Conservation (phyloP, 2,329 filamentous ascomycete genomes). For the Exophiala oligosperma region DNA sequence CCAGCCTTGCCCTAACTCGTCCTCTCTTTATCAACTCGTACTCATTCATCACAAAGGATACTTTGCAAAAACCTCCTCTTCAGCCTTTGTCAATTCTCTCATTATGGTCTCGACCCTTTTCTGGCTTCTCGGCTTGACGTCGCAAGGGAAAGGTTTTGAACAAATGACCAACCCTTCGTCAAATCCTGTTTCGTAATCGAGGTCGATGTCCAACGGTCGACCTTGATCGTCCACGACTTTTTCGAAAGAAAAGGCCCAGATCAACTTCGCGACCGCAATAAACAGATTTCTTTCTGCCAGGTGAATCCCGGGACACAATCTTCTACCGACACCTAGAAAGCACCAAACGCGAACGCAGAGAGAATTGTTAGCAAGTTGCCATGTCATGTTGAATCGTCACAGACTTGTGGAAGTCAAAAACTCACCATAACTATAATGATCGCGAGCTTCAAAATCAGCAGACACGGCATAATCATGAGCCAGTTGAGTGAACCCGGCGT, state of each 20-base stretch:
- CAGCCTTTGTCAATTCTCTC: constrained; percentile 33
- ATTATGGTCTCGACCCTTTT: constrained; percentile 34
- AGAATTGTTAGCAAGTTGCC: no score
- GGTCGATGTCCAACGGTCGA: constrained; percentile 30
- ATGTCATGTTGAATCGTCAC: no score
- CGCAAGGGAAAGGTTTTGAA: constrained; percentile 35
- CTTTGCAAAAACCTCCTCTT: constrained; percentile 29
- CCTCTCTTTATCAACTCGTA: no score
- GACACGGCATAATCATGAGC: constrained; percentile 36
- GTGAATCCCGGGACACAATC: constrained; percentile 37
- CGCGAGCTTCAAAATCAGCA: constrained; percentile 27
- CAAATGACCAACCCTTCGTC: constrained; percentile 37
- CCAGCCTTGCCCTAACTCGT: no score
- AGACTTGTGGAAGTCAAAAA: no score
- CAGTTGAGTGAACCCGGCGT: constrained; percentile 30
- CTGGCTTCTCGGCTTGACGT: constrained; percentile 33
- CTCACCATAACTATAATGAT: constrained; percentile 32
- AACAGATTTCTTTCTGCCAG: constrained; percentile 35
- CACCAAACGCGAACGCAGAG: no score
- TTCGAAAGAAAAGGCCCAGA: constrained; percentile 36
- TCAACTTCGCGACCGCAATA: constrained; percentile 30
- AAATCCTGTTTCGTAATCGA: constrained; percentile 40
- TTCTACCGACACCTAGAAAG: constrained; percentile 25
- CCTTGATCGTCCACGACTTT: constrained; percentile 21
- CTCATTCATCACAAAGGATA: constrained; percentile 14